These are phyloP conservation scores for Alternaria ethzedia DNA, from an alignment of 2,329 filamentous ascomycete species.

Conservation along the genomic window DNA sequence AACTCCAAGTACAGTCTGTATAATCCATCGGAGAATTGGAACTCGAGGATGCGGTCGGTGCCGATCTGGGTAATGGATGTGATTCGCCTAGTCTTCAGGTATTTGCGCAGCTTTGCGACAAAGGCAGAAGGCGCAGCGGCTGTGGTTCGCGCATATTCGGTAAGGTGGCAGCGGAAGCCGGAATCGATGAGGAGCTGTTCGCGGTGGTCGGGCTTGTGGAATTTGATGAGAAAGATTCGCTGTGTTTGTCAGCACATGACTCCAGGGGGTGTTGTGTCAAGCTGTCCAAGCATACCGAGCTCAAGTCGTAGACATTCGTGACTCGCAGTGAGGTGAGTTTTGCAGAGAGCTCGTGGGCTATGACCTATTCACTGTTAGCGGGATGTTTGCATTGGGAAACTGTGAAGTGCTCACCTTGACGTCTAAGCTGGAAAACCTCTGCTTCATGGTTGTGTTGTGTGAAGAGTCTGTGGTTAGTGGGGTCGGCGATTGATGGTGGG, in stretches of 20 bases:
- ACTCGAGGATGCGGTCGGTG: conserved; percentile 90
- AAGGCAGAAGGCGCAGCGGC: conserved; percentile 85
- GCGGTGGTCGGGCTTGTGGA: conserved; percentile 86
- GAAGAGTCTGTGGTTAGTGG: conserved; percentile 36
- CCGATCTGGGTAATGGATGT: conserved; percentile 85
- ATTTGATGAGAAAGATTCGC: conserved; percentile 94
- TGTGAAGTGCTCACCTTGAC: conserved; percentile 63
- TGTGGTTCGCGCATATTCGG: conserved; percentile 85
- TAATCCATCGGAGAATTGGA: conserved; percentile 89
- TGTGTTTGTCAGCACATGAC: conserved; percentile 39
- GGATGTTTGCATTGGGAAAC: not conserved
- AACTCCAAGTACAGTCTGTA: conserved; percentile 93
- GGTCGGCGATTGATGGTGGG: conserved; percentile 24
- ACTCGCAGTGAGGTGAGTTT: conserved; percentile 79
- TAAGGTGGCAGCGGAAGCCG: conserved; percentile 94
- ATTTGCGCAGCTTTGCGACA: conserved; percentile 83
- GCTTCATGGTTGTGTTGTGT: conserved; percentile 67
- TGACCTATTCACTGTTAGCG: conserved; percentile 67
- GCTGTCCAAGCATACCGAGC: conserved; percentile 61
- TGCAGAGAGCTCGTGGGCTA: conserved; percentile 87
- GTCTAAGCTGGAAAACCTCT: conserved; percentile 79
- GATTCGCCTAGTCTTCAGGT: conserved; percentile 82
- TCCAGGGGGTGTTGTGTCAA: conserved; percentile 9
- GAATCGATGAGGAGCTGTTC: conserved; percentile 92
- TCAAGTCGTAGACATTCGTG: conserved; percentile 94